Base-by-base conservation (phyloP, 371 early-diverging fungal species). In the Mucor piriformis region DNA sequence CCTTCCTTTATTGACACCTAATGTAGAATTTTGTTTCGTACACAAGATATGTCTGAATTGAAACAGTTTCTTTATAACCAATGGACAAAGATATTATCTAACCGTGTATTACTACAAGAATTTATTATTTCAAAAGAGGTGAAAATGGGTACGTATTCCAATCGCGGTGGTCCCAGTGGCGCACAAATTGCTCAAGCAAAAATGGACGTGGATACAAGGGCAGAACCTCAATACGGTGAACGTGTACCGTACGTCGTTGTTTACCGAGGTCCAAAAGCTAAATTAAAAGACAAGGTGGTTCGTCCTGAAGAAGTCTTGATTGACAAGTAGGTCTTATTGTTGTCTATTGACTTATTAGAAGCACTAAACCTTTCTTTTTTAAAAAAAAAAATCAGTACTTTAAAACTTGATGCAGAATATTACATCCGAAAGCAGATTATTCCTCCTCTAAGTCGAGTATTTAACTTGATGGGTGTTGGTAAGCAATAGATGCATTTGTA, bases 51-150 rank as follows among this genome's bases (percentile, higher is more conserved):
- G 72, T 90, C 94, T 0, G 69, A 81, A 51, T 70, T 96, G 21
- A 95, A 94, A 55, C 49, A 68, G 0, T 94, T 86, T 65, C 63
- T 95, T 13, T 70, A 82, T 18, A 70, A 76, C 0, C 88, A 93
- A 69, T 90, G 90, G 76, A 73, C 75, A 35, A 90, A 83, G 62
- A 81, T 96, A 5, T 52, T 93, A 25, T 74, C 79, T 0, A 86
- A 88, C 16, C 81, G 86, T 5, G 82, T 90, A 8, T 76, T 88
- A 0, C 29, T 89, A 2, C 82, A 84, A 23, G 95, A 95, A 54
- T 87, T 93, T 60, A 87, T 94, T 56, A 90, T 95, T 60, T 88
- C 94, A 10, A 92, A 90, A 60, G 94, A 90, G 66, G 93, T 94
- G 12, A 83, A 83, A 20, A 72, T 93, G 57, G 92, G 92, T 0